Conservation (phyloP, 2,329 filamentous ascomycete species). For the Alternaria ethzedia region DNA sequence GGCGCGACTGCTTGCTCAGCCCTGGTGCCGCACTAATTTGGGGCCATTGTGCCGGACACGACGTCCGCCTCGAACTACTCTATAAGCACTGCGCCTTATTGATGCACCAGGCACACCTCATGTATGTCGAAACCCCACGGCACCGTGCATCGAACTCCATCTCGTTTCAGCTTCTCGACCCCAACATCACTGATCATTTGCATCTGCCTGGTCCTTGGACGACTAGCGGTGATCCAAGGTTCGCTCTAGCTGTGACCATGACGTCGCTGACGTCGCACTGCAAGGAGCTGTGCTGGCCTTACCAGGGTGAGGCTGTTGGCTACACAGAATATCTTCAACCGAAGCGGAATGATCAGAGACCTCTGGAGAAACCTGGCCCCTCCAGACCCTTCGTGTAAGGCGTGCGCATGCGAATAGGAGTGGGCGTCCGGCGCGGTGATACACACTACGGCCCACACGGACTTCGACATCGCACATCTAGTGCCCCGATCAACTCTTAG, state of each 20-base stretch:
- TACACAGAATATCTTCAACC: background rate
- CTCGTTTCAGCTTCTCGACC: background rate
- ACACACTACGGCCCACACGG: background rate
- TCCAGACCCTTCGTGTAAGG: background rate
- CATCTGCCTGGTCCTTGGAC: background rate
- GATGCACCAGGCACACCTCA: background rate
- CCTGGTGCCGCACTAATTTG: background rate
- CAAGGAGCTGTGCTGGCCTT: background rate
- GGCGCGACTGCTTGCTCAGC: slow-evolving; percentile 5
- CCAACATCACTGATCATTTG: background rate
- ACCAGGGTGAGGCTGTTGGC: background rate
- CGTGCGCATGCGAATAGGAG: background rate
- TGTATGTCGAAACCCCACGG: background rate
- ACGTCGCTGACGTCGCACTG: background rate
- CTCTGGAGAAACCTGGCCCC: background rate
- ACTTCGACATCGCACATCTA: background rate
- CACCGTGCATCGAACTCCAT: background rate
- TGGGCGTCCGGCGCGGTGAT: background rate
- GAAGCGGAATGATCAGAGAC: background rate
- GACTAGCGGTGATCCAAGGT: background rate
- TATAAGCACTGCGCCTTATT: slow-evolving; percentile 2
- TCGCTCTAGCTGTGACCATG: background rate
- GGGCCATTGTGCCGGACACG: background rate
- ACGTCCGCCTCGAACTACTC: background rate
- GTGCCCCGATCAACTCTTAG: background rate